These are phyloP conservation scores for Rehmannia glutinosa DNA, from an alignment of 257 asterid species.

Conservation along the genomic window DNA sequence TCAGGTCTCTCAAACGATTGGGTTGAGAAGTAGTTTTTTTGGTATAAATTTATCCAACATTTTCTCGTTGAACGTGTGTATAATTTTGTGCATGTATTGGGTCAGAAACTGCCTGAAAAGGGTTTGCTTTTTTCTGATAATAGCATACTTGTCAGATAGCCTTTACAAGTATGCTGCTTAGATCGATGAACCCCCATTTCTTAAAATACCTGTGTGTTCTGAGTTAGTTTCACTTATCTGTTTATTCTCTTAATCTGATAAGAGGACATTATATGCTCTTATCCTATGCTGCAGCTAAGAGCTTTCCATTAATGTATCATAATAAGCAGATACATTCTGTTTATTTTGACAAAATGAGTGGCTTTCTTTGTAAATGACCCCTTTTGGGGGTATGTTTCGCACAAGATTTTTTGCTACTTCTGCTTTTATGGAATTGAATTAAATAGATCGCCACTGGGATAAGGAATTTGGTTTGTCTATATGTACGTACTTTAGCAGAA, in stretches of 20 bases:
- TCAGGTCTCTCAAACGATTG: not conserved
- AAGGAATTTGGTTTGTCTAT: not conserved
- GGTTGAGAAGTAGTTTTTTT: not conserved
- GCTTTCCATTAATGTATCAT: not conserved
- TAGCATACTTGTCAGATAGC: slow-evolving; percentile 1
- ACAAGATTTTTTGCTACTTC: not conserved
- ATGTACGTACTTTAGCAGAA: not conserved
- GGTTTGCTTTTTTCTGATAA: not conserved
- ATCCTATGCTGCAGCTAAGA: slow-evolving; percentile 1
- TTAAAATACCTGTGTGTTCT: not conserved
- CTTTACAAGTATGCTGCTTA: not conserved
- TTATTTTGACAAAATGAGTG: not conserved
- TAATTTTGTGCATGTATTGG: not conserved
- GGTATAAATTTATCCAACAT: not conserved
- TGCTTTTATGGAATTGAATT: not conserved
- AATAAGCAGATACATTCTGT: not conserved
- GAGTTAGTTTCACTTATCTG: not conserved
- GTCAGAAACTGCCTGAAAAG: not conserved
- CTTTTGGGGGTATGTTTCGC: not conserved
- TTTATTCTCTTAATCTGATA: not conserved
- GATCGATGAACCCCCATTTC: not conserved
- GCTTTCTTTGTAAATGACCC: not conserved
- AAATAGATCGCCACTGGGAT: not conserved
- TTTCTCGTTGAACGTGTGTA: not conserved
- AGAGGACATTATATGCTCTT: slow-evolving; percentile 7